Evolutionary conservation across 2,329 filamentous ascomycete species (phyloP).

Genomic region (Fusarium sp.): DNA sequence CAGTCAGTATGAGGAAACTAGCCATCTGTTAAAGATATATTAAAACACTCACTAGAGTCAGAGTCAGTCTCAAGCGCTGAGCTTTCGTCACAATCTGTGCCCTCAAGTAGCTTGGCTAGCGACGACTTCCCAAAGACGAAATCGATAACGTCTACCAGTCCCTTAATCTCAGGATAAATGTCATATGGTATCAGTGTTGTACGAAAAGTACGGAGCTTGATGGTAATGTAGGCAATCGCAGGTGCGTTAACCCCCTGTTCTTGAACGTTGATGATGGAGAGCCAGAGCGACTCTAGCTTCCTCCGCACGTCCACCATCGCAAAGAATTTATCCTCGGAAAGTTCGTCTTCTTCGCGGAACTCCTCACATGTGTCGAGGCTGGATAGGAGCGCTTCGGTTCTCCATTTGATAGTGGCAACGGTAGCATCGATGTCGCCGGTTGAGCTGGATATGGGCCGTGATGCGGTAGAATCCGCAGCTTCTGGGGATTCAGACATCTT

Average conservation of each 20-base stretch:
- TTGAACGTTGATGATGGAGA: background rate
- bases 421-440: constrained; percentile 60
- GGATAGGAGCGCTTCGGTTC: background rate
- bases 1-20: too few species aligned
- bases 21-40: too few species aligned
- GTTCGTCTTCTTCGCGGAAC: background rate
- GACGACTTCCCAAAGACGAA: background rate
- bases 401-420: background rate
- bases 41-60: background rate
- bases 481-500: background rate
- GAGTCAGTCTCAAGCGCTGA: background rate
- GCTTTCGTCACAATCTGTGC: background rate
- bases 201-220: background rate
- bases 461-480: constrained; percentile 68
- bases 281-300: background rate
- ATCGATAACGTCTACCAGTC: background rate
- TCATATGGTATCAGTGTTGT: background rate
- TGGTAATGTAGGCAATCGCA: background rate
- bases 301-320: background rate
- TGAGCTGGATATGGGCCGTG: constrained; percentile 95
- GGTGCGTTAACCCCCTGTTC: background rate
- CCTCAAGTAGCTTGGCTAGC: background rate
- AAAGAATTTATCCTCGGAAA: background rate
- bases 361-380: background rate
- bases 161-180: background rate